Percentiles rank a stretch among this genome's conserved stretches.
These are phyloP conservation scores for Sarcomyxa edulis DNA, from an alignment of 768 basidiomycete species.

Conservation along the genomic window DNA sequence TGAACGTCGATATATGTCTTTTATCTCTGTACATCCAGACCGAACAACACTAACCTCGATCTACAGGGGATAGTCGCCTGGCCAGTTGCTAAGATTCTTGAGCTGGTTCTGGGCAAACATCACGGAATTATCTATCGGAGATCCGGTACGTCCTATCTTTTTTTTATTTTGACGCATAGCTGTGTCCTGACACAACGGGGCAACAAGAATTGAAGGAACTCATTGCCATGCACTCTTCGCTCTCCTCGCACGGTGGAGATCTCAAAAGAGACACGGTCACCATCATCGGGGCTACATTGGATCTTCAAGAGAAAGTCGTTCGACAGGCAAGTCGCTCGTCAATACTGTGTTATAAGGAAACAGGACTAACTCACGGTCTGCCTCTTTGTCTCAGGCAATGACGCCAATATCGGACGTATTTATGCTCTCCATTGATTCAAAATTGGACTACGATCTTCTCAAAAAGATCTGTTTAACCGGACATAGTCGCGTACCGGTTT, in stretches of 20 bases:
- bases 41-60: neutral
- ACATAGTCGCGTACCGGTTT: conserved; percentile 81
- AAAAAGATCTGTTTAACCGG: conserved; percentile 73
- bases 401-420: conserved; percentile 76
- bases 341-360: neutral
- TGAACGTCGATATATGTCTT: conserved; percentile 5
- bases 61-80: conserved; percentile 67
- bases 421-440: conserved; percentile 84
- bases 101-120: conserved; percentile 72
- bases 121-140: conserved; percentile 91
- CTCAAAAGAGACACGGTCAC: conserved; percentile 82
- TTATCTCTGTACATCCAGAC: neutral
- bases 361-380: neutral
- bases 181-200: neutral
- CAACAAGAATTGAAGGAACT: conserved; percentile 75
- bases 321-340: conserved; percentile 41
- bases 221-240: conserved; percentile 80
- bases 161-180: neutral
- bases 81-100: conserved; percentile 82
- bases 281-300: conserved; percentile 86
- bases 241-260: conserved; percentile 76
- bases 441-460: conserved; percentile 75
- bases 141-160: conserved; percentile 32
- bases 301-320: conserved; percentile 84
- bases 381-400: conserved; percentile 51